phyloP scores from a whole-genome alignment of 1,284 basidiomycete species.

The Cryptococcus sp. region DNA sequence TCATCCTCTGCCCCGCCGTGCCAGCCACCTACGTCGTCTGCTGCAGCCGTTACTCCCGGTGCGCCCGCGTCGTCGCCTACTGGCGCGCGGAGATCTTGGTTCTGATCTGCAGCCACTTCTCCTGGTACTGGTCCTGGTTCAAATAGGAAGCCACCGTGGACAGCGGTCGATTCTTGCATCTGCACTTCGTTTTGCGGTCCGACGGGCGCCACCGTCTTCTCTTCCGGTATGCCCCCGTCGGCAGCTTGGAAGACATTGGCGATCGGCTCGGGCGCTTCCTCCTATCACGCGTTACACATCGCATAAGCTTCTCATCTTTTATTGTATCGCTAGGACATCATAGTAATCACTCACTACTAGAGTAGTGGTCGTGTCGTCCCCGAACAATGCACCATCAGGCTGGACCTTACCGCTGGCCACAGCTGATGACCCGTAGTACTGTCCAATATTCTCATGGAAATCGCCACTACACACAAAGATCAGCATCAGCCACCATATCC shows the following conservation, averaged over 20 bases:
- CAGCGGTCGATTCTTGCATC: conserved; percentile 42
- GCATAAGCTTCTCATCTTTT: too few species aligned
- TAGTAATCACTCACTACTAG: conserved; percentile 29
- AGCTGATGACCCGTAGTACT: conserved; percentile 30
- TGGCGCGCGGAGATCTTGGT: conserved; percentile 48
- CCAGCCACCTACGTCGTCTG: conserved; percentile 49
- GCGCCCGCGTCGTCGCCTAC: conserved; percentile 52
- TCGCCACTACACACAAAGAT: conserved; percentile 30
- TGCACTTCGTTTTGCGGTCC: conserved; percentile 46
- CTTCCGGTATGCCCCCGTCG: conserved; percentile 40
- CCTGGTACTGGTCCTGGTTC: too few species aligned
- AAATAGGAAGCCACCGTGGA: too few species aligned
- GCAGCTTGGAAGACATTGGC: conserved; percentile 48
- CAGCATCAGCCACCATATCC: conserved; percentile 3
- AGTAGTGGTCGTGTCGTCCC: conserved; percentile 30
- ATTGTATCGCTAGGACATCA: too few species aligned
- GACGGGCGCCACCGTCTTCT: conserved; percentile 44
- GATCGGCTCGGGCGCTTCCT: conserved; percentile 50
- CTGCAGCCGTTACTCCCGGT: conserved; percentile 43
- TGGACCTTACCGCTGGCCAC: conserved; percentile 31
- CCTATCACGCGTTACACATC: conserved; percentile 17
- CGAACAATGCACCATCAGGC: conserved; percentile 20
- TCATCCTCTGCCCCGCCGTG: conserved; percentile 52
- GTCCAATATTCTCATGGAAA: conserved; percentile 42
- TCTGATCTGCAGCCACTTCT: not conserved